These are phyloP conservation scores for Bruguiera hainesii DNA, from an alignment of 441 rosid species.

Conservation along the genomic window DNA sequence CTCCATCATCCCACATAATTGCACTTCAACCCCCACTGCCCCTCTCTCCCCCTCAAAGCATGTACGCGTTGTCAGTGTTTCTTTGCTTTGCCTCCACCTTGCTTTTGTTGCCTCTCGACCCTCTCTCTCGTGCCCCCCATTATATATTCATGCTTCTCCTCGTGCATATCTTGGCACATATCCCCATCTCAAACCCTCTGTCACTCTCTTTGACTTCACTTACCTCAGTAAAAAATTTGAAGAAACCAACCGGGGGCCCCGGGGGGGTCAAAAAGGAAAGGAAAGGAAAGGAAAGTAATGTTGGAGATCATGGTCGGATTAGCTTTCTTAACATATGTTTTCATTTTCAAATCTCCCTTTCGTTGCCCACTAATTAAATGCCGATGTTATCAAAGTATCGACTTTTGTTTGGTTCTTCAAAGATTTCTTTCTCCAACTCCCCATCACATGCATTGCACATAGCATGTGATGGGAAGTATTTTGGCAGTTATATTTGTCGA, in stretches of 20 bases:
- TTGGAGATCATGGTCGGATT: background rate
- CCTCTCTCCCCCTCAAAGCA: background rate
- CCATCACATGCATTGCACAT: constrained; percentile 27
- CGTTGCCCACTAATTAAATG: constrained; percentile 20
- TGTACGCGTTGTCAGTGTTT: constrained; percentile 26
- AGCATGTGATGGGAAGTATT: background rate
- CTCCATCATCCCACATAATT: constrained; percentile 1
- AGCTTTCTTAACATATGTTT: background rate
- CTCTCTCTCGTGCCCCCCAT: constrained; percentile 4
- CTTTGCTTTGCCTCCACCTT: constrained; percentile 44
- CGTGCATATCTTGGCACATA: constrained; percentile 15
- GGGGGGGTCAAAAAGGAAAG: background rate
- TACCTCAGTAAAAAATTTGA: constrained; percentile 7
- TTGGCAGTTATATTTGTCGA: too few species aligned
- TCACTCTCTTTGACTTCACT: constrained; percentile 3
- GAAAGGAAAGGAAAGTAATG: background rate
- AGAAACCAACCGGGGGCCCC: background rate
- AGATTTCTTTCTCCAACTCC: constrained; percentile 20
- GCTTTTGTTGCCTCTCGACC: constrained; percentile 19
- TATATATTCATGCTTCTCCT: background rate
- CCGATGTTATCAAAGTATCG: constrained; percentile 22
- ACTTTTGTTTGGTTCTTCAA: constrained; percentile 16
- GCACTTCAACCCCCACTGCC: background rate
- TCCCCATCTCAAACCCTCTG: constrained; percentile 25
- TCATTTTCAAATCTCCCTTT: constrained; percentile 8